Evolutionary conservation across 495 filamentous ascomycete species (phyloP), one percentile per base, ranked within the genome.

Genomic region (Massariosphaeria phaeospora): DNA sequence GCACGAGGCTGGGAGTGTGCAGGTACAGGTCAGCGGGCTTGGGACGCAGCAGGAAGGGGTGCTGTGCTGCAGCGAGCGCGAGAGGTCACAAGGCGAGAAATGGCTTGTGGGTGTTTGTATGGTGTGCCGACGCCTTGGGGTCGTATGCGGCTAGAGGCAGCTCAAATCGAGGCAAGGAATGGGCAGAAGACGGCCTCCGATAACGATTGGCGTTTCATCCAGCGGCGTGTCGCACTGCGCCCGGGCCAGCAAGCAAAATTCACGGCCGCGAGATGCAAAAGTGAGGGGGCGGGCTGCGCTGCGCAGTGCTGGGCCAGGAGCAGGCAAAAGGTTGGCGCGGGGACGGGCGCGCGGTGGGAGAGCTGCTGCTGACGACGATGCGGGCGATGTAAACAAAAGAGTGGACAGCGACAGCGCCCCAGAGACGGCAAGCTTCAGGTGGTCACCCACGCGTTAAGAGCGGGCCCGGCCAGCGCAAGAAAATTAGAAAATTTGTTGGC

Each of bases 401-500:
- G 13, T 7, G 8, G 1, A 21, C 27, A 7, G 23, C 25, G 17
- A 42, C 17, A 3, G 3, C 48, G 1, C n/a, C n/a, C n/a, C n/a
- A n/a, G n/a, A n/a, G n/a, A n/a, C n/a, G n/a, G n/a, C n/a, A n/a
- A n/a, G n/a, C n/a, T n/a, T n/a, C n/a, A 17, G 9, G 9, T 25
- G 48, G 43, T 5, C 55, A 47, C 35, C 38, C 45, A 55, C 46
- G 44, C 39, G 57, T 51, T 42, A 55, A 50, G 45, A 42, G 25
- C 13, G 27, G 13, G 9, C 29, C 43, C 29, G 47, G 44, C 21
- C 36, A 52, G 20, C n/a, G 46, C 29, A 35, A 33, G 29, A 62
- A 57, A 57, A 36, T 62, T 54, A 33, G 29, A 62, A 57, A 57
- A 36, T 62, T 54, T 62, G 59, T 62, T 56, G 55, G 52, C 47